Base-by-base conservation (phyloP, 768 basidiomycete species). In the Tephrocybe sp. region DNA sequence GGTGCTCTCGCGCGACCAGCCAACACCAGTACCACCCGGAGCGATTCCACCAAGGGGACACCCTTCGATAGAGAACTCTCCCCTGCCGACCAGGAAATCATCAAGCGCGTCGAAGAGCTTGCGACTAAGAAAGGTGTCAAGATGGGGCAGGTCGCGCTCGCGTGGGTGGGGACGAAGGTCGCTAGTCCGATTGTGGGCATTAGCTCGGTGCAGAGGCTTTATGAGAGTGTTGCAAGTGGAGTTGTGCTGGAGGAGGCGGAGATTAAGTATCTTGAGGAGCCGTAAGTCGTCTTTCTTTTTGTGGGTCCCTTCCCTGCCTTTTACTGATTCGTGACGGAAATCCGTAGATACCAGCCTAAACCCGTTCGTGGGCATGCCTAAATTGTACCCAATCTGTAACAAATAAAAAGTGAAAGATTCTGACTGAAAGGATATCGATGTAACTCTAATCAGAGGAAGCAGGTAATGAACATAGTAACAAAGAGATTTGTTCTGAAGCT, bases 61-160 rank as follows among this genome's bases (percentile, higher is more conserved):
- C 33, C 39, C 1, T 57, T 51, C 19, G 52, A 65, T n/a, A 23
- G 17, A 4, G 60, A 56, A 16, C 51, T 57, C 11, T 56, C 57
- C 13, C 60, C 65, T 5, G 56, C 66, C 1, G 63, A 68, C 51
- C 57, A 65, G 36, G 56, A 56, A 7, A 72, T 73, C 50, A 66
- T 72, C 55, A 53, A 52, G 26, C 65, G 72, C 34, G 69, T 77
- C 14, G 66, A 73, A 44, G 65, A 73, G 45, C 39, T 80, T 9
- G 73, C 78, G 9, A 65, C 66, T 53, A 71, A 72, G 61, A 62
- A 65, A 20, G 70, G 68, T 0, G 50, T 65, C 45, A 62, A 62
- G 30, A 79, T 78, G 77, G 64, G 68, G 4, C 75, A 78, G 49
- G 65, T 78, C 26, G 71, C 76, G 2, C 45, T 77, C 6, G 73